phyloP scores from a whole-genome alignment of 2,329 filamentous ascomycete species.

The Cladosporium sp. region DNA sequence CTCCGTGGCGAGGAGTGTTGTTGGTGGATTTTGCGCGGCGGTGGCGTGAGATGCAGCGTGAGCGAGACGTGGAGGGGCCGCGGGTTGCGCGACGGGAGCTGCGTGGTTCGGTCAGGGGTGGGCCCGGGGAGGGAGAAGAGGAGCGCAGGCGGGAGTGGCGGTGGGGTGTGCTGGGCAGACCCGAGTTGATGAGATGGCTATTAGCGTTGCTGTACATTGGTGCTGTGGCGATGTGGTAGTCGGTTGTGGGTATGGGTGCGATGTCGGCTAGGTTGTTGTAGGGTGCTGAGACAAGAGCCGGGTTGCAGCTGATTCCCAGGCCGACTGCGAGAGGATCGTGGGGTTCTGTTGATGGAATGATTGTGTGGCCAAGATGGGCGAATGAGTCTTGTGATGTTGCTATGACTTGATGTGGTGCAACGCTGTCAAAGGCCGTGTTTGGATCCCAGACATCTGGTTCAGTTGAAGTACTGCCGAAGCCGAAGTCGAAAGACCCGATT shows the following conservation, averaged over 20 bases:
- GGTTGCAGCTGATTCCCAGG: constrained; percentile 32
- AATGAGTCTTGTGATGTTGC: constrained; percentile 20
- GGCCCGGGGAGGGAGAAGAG: constrained; percentile 20
- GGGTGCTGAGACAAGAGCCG: constrained; percentile 23
- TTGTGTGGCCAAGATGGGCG: constrained; percentile 13
- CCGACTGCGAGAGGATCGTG: constrained; percentile 17
- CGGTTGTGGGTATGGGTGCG: constrained; percentile 11
- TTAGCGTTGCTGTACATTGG: constrained; percentile 20
- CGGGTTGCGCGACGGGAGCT: constrained; percentile 6
- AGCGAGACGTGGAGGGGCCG: constrained; percentile 4
- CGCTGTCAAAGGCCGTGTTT: not conserved
- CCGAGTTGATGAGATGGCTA: constrained; percentile 15
- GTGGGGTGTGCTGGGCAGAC: constrained; percentile 20
- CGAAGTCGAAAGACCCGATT: constrained; percentile 31
- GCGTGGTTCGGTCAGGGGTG: constrained; percentile 23
- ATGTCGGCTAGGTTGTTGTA: constrained; percentile 14
- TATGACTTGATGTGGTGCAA: not conserved
- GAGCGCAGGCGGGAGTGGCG: constrained; percentile 18
- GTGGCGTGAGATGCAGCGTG: constrained; percentile 19
- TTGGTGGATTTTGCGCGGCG: constrained; percentile 27
- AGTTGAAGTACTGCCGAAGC: constrained; percentile 19
- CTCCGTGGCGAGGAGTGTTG: constrained; percentile 24
- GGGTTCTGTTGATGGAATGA: constrained; percentile 17
- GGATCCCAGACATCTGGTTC: constrained; percentile 1
- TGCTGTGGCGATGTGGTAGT: constrained; percentile 10